Percentiles rank a stretch among this genome's conserved stretches.
These are phyloP conservation scores for Haematococcus lacustris DNA, from an alignment of 139 green algal genomes.

Conservation along the genomic window DNA sequence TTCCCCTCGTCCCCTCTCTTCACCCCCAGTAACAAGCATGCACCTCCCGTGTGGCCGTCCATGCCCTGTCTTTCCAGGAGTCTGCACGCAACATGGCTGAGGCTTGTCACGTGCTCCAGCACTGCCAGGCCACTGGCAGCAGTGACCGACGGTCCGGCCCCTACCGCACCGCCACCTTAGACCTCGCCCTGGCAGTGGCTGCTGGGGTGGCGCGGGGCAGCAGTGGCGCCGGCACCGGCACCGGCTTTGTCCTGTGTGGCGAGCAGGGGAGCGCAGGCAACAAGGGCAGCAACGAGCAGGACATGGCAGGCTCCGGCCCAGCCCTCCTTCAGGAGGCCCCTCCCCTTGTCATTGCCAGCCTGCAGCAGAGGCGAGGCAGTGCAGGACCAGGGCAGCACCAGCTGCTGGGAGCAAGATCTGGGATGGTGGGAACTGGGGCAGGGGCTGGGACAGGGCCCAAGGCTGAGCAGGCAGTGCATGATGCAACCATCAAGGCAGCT, in stretches of 20 bases:
- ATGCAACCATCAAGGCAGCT: neutral
- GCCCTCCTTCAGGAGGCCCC: no score
- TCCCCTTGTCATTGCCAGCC: no score
- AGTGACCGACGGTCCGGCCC: neutral
- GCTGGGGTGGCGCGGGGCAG: neutral
- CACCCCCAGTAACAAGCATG: neutral
- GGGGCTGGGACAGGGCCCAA: neutral
- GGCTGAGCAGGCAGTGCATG: neutral
- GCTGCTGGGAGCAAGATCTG: neutral
- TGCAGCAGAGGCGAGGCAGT: no score
- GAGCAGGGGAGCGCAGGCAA: no score
- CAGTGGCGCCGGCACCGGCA: constrained; percentile 2
- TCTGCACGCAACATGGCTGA: neutral
- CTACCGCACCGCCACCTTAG: neutral
- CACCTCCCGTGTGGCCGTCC: neutral
- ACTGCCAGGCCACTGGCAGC: neutral
- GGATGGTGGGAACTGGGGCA: neutral
- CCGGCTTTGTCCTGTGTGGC: neutral
- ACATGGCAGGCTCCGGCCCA: no score
- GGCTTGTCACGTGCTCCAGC: neutral
- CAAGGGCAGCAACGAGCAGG: no score
- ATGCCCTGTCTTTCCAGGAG: neutral
- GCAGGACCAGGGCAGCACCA: no score
- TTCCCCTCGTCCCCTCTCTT: no score
- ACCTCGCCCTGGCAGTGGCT: neutral